Percentiles rank a stretch among this genome's conserved stretches.
These are phyloP conservation scores for Penicillium italicum DNA, from an alignment of 2,329 filamentous ascomycete species.

Conservation along the genomic window DNA sequence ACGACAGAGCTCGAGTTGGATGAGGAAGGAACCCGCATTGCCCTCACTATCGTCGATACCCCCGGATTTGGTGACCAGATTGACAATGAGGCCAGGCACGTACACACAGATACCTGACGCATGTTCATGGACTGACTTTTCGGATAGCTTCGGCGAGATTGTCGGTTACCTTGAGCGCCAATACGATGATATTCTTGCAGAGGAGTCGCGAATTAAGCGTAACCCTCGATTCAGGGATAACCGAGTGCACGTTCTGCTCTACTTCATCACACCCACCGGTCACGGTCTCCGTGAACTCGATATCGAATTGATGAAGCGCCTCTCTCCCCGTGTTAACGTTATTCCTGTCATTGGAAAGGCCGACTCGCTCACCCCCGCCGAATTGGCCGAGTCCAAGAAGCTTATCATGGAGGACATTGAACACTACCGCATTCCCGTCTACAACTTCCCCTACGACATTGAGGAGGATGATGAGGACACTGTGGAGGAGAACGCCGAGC, in stretches of 20 bases:
- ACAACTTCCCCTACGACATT: slow-evolving; percentile 99
- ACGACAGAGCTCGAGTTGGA: slow-evolving; percentile 82
- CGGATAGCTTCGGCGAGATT: slow-evolving; percentile 84
- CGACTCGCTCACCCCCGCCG: slow-evolving; percentile 91
- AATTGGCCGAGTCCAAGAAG: slow-evolving; percentile 99
- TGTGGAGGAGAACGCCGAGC: slow-evolving; percentile 97
- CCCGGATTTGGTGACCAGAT: slow-evolving; percentile 98
- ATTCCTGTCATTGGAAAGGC: slow-evolving; percentile 99
- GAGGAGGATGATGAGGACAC: slow-evolving; percentile 99
- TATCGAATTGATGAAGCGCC: slow-evolving; percentile 99
- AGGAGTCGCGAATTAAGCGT: slow-evolving; percentile 99
- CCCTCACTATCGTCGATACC: slow-evolving; percentile 96
- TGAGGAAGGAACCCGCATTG: slow-evolving; percentile 97
- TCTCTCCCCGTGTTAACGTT: slow-evolving; percentile 96
- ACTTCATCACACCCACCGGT: slow-evolving; percentile 98
- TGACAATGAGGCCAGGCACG: slow-evolving; percentile 94
- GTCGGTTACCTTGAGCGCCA: slow-evolving; percentile 97
- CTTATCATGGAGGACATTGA: slow-evolving; percentile 99
- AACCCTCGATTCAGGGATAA: slow-evolving; percentile 99
- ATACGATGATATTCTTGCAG: slow-evolving; percentile 98
- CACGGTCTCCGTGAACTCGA: slow-evolving; percentile 97
- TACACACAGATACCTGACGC: slow-evolving; percentile 11
- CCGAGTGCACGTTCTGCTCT: slow-evolving; percentile 94
- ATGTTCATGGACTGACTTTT: slow-evolving; percentile 24
- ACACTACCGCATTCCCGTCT: slow-evolving; percentile 98